Conservation (phyloP, 2,329 filamentous ascomycete genomes). For the Pseudogymnoascus sp. region DNA sequence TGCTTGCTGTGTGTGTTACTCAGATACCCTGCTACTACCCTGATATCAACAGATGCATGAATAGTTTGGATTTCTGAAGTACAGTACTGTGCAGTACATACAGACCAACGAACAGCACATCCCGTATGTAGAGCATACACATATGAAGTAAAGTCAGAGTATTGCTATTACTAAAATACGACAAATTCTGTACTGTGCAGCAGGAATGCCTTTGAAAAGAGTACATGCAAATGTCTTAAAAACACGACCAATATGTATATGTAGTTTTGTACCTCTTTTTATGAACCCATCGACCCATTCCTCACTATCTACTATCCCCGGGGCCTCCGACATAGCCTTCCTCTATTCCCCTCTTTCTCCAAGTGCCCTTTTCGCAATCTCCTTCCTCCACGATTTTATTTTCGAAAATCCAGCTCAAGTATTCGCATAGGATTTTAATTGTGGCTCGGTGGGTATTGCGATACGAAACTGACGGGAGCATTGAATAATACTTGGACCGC, state of each 20-base stretch:
- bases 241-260: neutral
- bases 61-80: neutral
- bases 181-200: neutral
- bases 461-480: neutral
- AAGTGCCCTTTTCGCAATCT: neutral
- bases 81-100: neutral
- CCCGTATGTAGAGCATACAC: neutral
- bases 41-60: slow-evolving; percentile 3
- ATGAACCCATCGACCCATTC: neutral
- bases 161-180: neutral
- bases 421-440: neutral
- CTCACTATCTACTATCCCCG: slow-evolving; percentile 1
- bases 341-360: neutral
- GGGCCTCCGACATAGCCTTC: slow-evolving; percentile 1
- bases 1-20: neutral
- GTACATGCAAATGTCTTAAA: slow-evolving; percentile 3
- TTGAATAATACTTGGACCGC: neutral
- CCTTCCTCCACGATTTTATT: neutral
- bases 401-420: neutral
- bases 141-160: neutral
- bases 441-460: neutral
- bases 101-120: neutral
- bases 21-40: neutral
- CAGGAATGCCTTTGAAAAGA: neutral
- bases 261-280: slow-evolving; percentile 2